phyloP scores from a whole-genome alignment of 2,329 filamentous ascomycete species.

The Fusarium chuoi region DNA sequence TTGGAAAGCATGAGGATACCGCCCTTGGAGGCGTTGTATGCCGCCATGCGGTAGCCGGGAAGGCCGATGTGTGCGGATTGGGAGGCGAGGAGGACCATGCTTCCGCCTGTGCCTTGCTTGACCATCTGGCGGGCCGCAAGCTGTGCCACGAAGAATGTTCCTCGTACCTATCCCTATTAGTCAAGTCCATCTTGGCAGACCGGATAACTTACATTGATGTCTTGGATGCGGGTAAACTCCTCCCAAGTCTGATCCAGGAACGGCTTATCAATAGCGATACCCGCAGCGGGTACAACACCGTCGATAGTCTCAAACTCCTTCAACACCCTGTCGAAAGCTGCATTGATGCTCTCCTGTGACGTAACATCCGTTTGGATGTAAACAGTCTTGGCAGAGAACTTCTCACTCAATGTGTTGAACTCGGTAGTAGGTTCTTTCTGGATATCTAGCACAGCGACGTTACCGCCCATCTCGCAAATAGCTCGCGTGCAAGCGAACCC shows the following conservation, averaged over 20 bases:
- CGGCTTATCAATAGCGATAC: slow-evolving; percentile 56
- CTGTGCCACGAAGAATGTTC: slow-evolving; percentile 55
- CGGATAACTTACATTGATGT: slow-evolving; percentile 52
- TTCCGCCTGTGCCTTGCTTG: slow-evolving; percentile 52
- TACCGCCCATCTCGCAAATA: slow-evolving; percentile 54
- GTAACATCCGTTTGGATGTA: slow-evolving; percentile 50
- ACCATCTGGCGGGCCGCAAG: slow-evolving; percentile 53
- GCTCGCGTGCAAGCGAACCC: slow-evolving; percentile 52
- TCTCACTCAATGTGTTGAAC: slow-evolving; percentile 37
- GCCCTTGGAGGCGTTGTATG: slow-evolving; percentile 57
- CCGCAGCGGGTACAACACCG: slow-evolving; percentile 50
- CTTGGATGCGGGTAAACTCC: slow-evolving; percentile 53
- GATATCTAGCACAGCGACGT: slow-evolving; percentile 52
- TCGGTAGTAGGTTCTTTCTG: slow-evolving; percentile 46
- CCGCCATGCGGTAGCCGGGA: slow-evolving; percentile 46
- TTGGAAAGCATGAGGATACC: slow-evolving; percentile 54
- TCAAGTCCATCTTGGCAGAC: too few relatives aligned
- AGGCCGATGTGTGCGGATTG: slow-evolving; percentile 40
- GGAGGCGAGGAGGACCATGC: slow-evolving; percentile 48
- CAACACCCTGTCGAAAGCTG: slow-evolving; percentile 40
- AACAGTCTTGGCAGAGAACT: slow-evolving; percentile 39
- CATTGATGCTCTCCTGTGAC: slow-evolving; percentile 43
- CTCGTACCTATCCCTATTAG: slow-evolving; percentile 47
- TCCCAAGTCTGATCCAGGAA: slow-evolving; percentile 57
- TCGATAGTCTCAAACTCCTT: slow-evolving; percentile 44